Evolutionary conservation across 768 basidiomycete species (phyloP).

Genomic region (Phanerochaete carnosa): DNA sequence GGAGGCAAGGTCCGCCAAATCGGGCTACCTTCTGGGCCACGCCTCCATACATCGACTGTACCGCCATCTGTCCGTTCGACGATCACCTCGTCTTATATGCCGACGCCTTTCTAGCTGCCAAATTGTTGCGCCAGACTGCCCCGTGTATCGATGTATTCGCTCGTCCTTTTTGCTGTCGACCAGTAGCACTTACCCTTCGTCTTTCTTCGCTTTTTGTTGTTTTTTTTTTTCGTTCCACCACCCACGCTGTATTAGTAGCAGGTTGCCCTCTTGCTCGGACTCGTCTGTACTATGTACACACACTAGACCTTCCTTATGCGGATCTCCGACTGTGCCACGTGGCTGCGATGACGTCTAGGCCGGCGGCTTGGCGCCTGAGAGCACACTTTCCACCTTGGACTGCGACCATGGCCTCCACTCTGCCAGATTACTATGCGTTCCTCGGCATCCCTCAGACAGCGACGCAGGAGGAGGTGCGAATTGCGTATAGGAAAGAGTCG

Average conservation of each 20-base stretch:
- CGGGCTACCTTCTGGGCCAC: conserved; percentile 27
- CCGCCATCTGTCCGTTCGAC: neutral
- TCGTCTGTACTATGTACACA: neutral
- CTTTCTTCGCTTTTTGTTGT: neutral
- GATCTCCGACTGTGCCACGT: neutral
- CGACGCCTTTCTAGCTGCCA: neutral
- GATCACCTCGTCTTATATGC: neutral
- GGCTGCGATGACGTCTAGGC: conserved; percentile 1
- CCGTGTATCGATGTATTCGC: neutral
- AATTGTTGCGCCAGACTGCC: neutral
- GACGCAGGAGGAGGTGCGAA: conserved; percentile 65
- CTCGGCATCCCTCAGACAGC: conserved; percentile 53
- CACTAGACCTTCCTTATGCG: neutral
- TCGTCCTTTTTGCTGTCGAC: neutral
- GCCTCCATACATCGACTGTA: conserved; percentile 2
- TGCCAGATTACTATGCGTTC: conserved; percentile 79
- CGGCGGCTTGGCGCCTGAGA: neutral
- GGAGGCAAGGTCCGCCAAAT: conserved; percentile 13
- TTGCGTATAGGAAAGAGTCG: conserved; percentile 79
- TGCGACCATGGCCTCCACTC: conserved; percentile 52
- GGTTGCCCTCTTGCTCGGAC: neutral
- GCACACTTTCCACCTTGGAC: neutral
- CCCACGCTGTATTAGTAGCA: neutral
- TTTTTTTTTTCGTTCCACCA: neutral
- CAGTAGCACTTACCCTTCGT: neutral